These are phyloP conservation scores for Ogataea siamensis DNA, from an alignment of 805 yeast species.

Conservation along the genomic window DNA sequence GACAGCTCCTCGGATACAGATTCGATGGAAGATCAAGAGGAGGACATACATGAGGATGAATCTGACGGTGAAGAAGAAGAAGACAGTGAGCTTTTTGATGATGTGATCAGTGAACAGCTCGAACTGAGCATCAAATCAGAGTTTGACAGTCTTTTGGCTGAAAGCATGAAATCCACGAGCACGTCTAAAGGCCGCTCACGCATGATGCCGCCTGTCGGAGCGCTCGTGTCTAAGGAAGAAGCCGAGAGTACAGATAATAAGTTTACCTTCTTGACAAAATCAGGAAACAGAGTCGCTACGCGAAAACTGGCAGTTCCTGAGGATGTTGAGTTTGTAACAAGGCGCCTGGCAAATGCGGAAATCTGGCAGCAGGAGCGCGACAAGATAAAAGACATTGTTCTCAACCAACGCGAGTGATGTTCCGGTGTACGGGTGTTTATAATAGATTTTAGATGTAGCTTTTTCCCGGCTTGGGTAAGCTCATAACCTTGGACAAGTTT, in stretches of 20 bases:
- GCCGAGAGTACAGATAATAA: not conserved
- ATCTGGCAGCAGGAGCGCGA: slow-evolving; percentile 52
- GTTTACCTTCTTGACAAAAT: slow-evolving; percentile 55
- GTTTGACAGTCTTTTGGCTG: slow-evolving; percentile 50
- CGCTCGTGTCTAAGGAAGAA: not conserved
- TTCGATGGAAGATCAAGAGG: slow-evolving; percentile 17
- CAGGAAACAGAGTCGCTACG: slow-evolving; percentile 46
- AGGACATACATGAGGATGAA: slow-evolving; percentile 30
- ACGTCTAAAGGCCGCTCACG: not conserved
- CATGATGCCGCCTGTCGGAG: not conserved
- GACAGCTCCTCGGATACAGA: slow-evolving; percentile 13
- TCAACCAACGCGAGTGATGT: slow-evolving; percentile 33
- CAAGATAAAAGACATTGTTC: slow-evolving; percentile 54
- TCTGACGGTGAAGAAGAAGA: slow-evolving; percentile 37
- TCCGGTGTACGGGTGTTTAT: slow-evolving; percentile 3
- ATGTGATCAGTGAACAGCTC: slow-evolving; percentile 29
- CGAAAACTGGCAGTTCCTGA: slow-evolving; percentile 51
- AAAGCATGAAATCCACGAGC: slow-evolving; percentile 36
- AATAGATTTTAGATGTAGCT: not conserved
- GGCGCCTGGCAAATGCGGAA: slow-evolving; percentile 49
- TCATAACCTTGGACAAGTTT: slow-evolving; percentile 14
- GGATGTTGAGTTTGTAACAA: slow-evolving; percentile 51
- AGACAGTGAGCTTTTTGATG: slow-evolving; percentile 22
- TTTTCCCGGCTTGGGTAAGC: not conserved
- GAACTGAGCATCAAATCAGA: slow-evolving; percentile 48